Base-by-base conservation (phyloP, 2,329 filamentous ascomycete genomes). In the Arthrobotrys megalospora region DNA sequence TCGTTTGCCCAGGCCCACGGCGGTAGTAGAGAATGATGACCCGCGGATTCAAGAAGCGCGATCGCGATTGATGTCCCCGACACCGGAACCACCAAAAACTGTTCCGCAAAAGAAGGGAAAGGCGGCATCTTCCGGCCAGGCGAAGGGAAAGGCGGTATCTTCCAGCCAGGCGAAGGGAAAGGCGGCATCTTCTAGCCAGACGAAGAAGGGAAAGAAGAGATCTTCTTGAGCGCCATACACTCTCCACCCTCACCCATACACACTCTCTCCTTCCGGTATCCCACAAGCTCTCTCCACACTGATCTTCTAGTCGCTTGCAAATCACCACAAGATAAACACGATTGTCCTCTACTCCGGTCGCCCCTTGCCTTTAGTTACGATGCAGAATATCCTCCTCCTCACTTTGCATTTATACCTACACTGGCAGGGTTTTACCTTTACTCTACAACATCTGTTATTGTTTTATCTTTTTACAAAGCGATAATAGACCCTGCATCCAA, bases 111-210 rank as follows among this genome's bases (percentile, higher is more conserved):
- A 12, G 48, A 52, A 58, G 53, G n/a, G 28, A 4, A 58, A 58
- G 55, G 21, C 34, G 4, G 34, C 19, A 28, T 41, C 53, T 7
- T 32, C 48, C 6, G 24, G 52, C 32, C n/a, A n/a, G n/a, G n/a
- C n/a, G 24, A 28, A 28, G 24, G n/a, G n/a, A 6, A 60, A 41
- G 55, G n/a, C 43, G 55, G 8, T 5, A 32, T 60, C 55, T 3
- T 43, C 55, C n/a, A n/a, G n/a, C n/a, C n/a, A n/a, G n/a, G n/a
- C n/a, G 48, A 52, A 58, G 53, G n/a, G 28, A 4, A 58, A 58
- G 55, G 24, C 24, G 5, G 24, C 24, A 28, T 28, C 24, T 38
- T 38, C 36, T 38, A 38, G 36, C 24, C 24, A 28, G 12, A 38
- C 36, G 41, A 28, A 28, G 24, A 28, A 28, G 24, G n/a, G n/a